These are phyloP conservation scores for Blastocystis sp. DNA, from an alignment of 352 stramenopile genomes.

Conservation along the genomic window DNA sequence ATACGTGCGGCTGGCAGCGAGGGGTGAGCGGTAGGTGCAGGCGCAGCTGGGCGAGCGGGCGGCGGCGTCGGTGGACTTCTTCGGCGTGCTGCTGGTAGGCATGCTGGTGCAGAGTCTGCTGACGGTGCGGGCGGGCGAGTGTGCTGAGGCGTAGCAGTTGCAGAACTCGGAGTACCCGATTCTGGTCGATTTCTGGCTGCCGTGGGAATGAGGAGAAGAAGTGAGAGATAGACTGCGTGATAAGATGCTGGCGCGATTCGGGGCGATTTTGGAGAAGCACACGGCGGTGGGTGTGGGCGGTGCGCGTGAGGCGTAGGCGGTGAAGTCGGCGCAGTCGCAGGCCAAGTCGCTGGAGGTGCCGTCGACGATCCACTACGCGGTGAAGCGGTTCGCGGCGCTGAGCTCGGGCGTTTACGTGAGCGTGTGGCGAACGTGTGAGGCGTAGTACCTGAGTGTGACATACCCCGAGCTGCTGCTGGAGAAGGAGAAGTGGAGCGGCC, in stretches of 20 bases:
- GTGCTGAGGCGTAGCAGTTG: background rate
- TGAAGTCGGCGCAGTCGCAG: slow-evolving; percentile 26
- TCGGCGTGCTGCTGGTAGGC: slow-evolving; percentile 14
- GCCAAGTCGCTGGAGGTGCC: slow-evolving; percentile 15
- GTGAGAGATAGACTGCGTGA: background rate
- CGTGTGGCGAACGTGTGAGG: background rate
- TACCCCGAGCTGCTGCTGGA: slow-evolving; percentile 21
- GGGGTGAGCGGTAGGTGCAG: background rate
- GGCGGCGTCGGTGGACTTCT: background rate
- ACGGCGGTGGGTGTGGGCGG: background rate
- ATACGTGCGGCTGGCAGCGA: slow-evolving; percentile 1
- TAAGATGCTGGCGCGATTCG: slow-evolving; percentile 40
- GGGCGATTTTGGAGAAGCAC: slow-evolving; percentile 35
- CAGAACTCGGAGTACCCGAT: slow-evolving; percentile 18
- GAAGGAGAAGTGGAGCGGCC: slow-evolving; percentile 10
- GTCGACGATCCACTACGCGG: background rate
- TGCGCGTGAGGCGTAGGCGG: background rate
- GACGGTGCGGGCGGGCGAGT: background rate
- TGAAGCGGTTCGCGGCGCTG: background rate
- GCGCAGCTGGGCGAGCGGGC: background rate
- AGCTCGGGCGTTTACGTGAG: background rate
- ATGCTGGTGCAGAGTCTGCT: slow-evolving; percentile 14
- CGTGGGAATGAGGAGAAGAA: background rate
- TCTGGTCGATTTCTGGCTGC: slow-evolving; percentile 42
- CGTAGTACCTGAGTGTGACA: background rate